Conservation (phyloP, 2,329 filamentous ascomycete species). For the Fonsecaea pugnacius region DNA sequence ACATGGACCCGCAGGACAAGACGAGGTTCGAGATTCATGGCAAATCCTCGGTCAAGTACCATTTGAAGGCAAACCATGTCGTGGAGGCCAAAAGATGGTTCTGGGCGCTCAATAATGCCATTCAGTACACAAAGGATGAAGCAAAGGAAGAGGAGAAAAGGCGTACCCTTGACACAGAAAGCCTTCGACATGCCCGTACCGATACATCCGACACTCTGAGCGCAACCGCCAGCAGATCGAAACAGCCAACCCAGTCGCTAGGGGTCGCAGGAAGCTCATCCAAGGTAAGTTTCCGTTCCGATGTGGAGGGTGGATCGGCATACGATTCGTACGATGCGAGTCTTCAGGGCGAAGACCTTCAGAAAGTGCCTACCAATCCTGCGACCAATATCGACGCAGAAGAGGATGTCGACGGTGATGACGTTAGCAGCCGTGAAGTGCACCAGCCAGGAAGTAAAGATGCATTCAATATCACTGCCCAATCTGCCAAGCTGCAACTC, state of each 20-base stretch:
- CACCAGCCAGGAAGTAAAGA: slow-evolving; percentile 77
- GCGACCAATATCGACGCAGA: slow-evolving; percentile 63
- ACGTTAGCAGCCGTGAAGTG: slow-evolving; percentile 75
- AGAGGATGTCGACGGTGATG: slow-evolving; percentile 75
- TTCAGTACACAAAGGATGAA: slow-evolving; percentile 98
- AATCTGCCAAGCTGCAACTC: slow-evolving; percentile 89
- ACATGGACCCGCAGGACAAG: slow-evolving; percentile 97
- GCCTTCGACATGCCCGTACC: slow-evolving; percentile 76
- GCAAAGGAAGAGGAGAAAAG: slow-evolving; percentile 85
- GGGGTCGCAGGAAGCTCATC: slow-evolving; percentile 47
- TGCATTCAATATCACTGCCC: slow-evolving; percentile 94
- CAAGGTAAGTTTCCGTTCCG: slow-evolving; percentile 55
- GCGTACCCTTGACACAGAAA: slow-evolving; percentile 73
- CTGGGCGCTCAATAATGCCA: slow-evolving; percentile 98
- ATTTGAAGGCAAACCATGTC: slow-evolving; percentile 95
- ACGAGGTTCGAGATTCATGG: slow-evolving; percentile 97
- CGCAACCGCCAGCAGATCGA: slow-evolving; percentile 45
- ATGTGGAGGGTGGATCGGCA: slow-evolving; percentile 60
- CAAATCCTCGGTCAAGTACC: slow-evolving; percentile 98
- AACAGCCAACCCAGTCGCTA: slow-evolving; percentile 43
- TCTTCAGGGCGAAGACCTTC: slow-evolving; percentile 54
- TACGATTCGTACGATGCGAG: slow-evolving; percentile 64
- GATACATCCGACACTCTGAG: slow-evolving; percentile 58
- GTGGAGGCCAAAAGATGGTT: slow-evolving; percentile 99
- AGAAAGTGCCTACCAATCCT: slow-evolving; percentile 54